Evolutionary conservation across 805 yeast species (phyloP), one percentile per base, ranked within the genome.

Genomic region (Suhomyces sp.): DNA sequence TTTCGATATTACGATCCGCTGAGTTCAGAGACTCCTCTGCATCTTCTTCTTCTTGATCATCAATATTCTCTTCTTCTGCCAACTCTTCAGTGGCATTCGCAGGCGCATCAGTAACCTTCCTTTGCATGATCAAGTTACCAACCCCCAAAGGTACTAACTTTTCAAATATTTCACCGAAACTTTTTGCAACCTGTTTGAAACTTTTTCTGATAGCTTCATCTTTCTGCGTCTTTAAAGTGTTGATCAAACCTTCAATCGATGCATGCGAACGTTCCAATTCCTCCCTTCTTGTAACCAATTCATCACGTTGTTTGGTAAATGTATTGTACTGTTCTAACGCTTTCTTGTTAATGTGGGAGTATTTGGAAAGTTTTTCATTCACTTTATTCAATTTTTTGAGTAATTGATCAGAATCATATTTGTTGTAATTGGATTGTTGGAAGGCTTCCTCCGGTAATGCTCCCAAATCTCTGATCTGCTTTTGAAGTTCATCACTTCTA

Each of bases 391-490:
- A 66, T 35, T 71, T 64, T 11, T 56, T 49, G 31, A 85, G 57
- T 20, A 90, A 57, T 5, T 71, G 68, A 24, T 76, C 78, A 8
- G 87, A 76, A 2, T 63, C 53, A 13, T 64, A 47, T 22, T 61
- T 55, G 22, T 68, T 71, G 48, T 69, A 76, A 1, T 61, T 53
- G 2, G 51, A 40, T 18, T 39, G 43, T 10, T 69, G 70, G 45
- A 86, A 79, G 0, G 93, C 88, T 35, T 85, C 88, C 50, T 88
- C 96, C 0, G 96, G 91, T 12, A 91, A 65, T 3, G 84, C 85
- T n/a, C 97, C 97, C 25, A 90, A 62, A 26, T 85, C 95, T 42
- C 90, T 71, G 19, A 88, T 81, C 50, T 77, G 84, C 40, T 72
- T 76, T 44, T 79, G 81, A 16, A 86, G 58, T 44, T 85, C 95